Conservation (phyloP, 805 yeast species). For the Candida alai region DNA sequence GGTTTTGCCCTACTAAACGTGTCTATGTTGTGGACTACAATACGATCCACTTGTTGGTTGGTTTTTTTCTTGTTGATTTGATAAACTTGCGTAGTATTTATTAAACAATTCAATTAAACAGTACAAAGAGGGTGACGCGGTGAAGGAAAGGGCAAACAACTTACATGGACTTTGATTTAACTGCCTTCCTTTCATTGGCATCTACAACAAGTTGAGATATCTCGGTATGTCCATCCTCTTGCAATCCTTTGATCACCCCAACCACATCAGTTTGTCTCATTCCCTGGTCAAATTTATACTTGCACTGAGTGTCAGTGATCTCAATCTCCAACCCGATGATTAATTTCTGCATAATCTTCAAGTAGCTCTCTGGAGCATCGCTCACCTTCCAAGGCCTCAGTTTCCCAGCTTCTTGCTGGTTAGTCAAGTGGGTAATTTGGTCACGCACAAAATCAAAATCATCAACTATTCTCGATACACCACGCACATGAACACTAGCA, state of each 20-base stretch:
- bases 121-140: neutral
- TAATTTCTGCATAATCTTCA: slow-evolving; percentile 40
- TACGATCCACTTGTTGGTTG: too few relatives aligned
- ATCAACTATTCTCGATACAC: slow-evolving; percentile 44
- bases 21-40: too few relatives aligned
- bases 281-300: slow-evolving; percentile 58
- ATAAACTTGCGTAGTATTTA: too few relatives aligned
- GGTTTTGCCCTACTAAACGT: too few relatives aligned
- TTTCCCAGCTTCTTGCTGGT: slow-evolving; percentile 44
- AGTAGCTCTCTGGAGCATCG: slow-evolving; percentile 53
- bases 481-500: slow-evolving; percentile 53
- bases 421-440: slow-evolving; percentile 43
- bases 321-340: slow-evolving; percentile 57
- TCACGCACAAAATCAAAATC: slow-evolving; percentile 42
- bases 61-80: too few relatives aligned
- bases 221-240: slow-evolving; percentile 29
- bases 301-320: slow-evolving; percentile 44
- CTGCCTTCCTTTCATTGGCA: slow-evolving; percentile 17
- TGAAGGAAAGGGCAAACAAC: too few relatives aligned
- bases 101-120: too few relatives aligned
- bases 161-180: slow-evolving; percentile 1
- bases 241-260: slow-evolving; percentile 51
- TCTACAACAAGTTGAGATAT: slow-evolving; percentile 24
- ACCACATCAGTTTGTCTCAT: slow-evolving; percentile 39
- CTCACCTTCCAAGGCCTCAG: slow-evolving; percentile 47